Evolutionary conservation across 768 basidiomycete genomes (phyloP).

Genomic region (Vishniacozyma victoriae): DNA sequence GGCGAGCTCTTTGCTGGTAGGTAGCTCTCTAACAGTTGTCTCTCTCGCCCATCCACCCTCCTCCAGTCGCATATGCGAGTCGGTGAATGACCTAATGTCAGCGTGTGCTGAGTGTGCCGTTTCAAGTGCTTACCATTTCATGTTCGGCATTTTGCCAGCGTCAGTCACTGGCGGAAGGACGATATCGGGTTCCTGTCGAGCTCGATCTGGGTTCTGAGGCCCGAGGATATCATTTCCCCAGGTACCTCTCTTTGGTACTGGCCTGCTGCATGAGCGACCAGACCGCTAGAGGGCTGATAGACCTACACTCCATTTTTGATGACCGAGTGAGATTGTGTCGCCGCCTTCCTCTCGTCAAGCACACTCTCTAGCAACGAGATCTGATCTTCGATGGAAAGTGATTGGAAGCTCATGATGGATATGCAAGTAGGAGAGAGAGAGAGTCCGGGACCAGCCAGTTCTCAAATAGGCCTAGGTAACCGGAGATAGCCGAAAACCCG

Average conservation of each 20-base stretch:
- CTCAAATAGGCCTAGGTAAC: no score
- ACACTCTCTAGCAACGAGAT: not conserved
- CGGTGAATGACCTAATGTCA: slow-evolving; percentile 58
- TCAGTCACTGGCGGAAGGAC: slow-evolving; percentile 64
- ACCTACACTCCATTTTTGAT: not conserved
- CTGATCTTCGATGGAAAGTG: not conserved
- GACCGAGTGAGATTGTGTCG: not conserved
- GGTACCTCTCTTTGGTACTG: slow-evolving; percentile 6
- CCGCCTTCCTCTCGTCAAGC: not conserved
- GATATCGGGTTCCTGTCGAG: slow-evolving; percentile 56
- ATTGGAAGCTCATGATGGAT: no score
- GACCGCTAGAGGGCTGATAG: not conserved
- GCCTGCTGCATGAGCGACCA: slow-evolving; percentile 2
- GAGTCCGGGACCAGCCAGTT: no score
- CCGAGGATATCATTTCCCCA: slow-evolving; percentile 50
- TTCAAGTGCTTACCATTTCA: not conserved
- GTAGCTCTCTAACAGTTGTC: slow-evolving; percentile 53
- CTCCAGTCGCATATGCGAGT: slow-evolving; percentile 59
- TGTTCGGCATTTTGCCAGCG: slow-evolving; percentile 50
- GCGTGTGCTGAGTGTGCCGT: slow-evolving; percentile 27
- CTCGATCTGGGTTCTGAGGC: slow-evolving; percentile 57
- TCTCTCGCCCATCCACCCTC: slow-evolving; percentile 65
- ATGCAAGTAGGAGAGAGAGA: no score
- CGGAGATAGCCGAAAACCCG: no score
- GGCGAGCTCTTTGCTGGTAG: slow-evolving; percentile 43